A percentile compares a stretch with the other conserved stretches of the same genome.
phyloP scores from a whole-genome alignment of 2,329 filamentous ascomycete species.

The Amauroascus verrucosus region DNA sequence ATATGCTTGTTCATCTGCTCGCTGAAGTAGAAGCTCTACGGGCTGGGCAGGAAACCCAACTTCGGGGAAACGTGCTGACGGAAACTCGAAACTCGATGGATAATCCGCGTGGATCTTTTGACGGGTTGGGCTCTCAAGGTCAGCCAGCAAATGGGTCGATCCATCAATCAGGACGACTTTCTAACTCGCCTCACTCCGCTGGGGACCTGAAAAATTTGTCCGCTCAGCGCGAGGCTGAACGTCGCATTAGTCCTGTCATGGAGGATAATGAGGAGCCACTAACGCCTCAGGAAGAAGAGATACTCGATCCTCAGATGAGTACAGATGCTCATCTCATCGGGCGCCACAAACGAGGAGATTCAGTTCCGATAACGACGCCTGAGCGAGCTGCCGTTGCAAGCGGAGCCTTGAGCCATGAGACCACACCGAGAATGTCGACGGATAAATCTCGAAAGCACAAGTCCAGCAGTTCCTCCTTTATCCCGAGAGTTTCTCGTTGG shows the following conservation, averaged over 20 bases:
- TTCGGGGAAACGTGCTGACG: slow-evolving; percentile 23
- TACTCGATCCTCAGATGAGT: slow-evolving; percentile 47
- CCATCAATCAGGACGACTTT: slow-evolving; percentile 65
- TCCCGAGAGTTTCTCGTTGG: slow-evolving; percentile 94
- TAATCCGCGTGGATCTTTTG: slow-evolving; percentile 31
- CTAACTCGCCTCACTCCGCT: slow-evolving; percentile 40
- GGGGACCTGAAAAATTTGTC: slow-evolving; percentile 18
- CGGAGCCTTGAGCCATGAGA: slow-evolving; percentile 58
- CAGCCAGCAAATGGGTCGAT: slow-evolving; percentile 62
- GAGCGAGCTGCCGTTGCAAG: slow-evolving; percentile 34
- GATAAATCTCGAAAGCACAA: slow-evolving; percentile 82
- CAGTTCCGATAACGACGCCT: slow-evolving; percentile 37
- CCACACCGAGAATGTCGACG: slow-evolving; percentile 55
- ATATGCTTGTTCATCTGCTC: slow-evolving; percentile 84
- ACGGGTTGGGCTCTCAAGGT: slow-evolving; percentile 31
- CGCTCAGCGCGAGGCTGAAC: slow-evolving; percentile 44
- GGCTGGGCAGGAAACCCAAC: slow-evolving; percentile 40
- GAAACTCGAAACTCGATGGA: slow-evolving; percentile 58
- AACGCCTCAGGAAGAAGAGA: slow-evolving; percentile 38
- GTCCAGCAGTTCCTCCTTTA: slow-evolving; percentile 67
- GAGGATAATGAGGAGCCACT: slow-evolving; percentile 68
- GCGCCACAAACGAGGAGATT: slow-evolving; percentile 33
- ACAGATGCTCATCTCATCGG: slow-evolving; percentile 47
- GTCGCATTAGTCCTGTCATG: slow-evolving; percentile 81
- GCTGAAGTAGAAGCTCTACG: slow-evolving; percentile 83